These are phyloP conservation scores for Globisporangium cederbergense DNA, from an alignment of 352 stramenopile species.

Conservation along the genomic window DNA sequence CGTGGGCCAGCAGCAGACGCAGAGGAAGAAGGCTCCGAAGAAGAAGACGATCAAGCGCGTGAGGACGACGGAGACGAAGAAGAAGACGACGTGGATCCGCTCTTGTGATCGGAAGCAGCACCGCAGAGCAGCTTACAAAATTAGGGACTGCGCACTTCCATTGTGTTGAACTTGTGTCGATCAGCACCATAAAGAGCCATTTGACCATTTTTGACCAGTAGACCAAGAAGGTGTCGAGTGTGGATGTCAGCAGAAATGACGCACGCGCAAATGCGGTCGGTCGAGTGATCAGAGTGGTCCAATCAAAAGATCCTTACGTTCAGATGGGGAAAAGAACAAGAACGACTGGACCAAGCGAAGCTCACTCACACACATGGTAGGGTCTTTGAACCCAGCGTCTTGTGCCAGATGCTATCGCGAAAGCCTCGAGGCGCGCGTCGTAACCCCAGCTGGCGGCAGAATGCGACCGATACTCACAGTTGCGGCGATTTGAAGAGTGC, in stretches of 20 bases:
- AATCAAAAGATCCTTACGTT: too few species aligned
- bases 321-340: too few species aligned
- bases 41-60: background rate
- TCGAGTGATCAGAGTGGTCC: too few species aligned
- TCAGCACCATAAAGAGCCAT: background rate
- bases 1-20: background rate
- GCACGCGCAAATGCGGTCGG: background rate
- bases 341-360: background rate
- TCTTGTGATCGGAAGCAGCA: background rate
- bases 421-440: background rate
- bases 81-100: conserved; percentile 1
- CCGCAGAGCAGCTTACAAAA: background rate
- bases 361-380: too few species aligned
- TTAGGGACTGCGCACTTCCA: too few species aligned
- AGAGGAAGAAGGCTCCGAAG: background rate
- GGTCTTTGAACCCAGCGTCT: background rate
- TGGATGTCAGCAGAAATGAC: background rate
- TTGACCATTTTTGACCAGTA: background rate
- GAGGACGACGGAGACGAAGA: background rate
- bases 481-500: background rate
- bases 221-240: background rate
- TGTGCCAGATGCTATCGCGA: background rate
- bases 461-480: too few species aligned
- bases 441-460: background rate
- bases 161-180: too few species aligned